Percentiles rank a stretch among this genome's conserved stretches.
These are phyloP conservation scores for Dentipellis fragilis DNA, from an alignment of 768 basidiomycete genomes.

Conservation along the genomic window DNA sequence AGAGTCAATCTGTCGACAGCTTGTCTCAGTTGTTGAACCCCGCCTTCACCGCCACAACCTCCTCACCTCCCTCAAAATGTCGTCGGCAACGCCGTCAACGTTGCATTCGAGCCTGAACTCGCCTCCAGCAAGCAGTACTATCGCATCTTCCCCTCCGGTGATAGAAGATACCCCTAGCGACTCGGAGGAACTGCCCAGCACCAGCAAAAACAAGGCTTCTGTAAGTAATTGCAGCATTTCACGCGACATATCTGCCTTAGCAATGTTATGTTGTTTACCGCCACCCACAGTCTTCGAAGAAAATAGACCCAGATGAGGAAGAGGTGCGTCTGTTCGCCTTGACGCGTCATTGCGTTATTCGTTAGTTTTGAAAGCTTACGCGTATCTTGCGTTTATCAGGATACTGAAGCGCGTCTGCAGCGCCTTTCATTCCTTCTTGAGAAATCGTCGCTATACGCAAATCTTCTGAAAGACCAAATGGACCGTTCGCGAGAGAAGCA, in stretches of 20 bases:
- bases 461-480: conserved; percentile 65
- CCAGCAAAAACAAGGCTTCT: neutral
- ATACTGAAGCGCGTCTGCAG: conserved; percentile 36
- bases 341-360: neutral
- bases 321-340: neutral
- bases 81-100: neutral
- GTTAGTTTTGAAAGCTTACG: neutral
- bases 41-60: neutral
- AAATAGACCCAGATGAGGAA: neutral
- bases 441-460: conserved; percentile 68
- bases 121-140: neutral
- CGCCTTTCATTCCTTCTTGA: conserved; percentile 61
- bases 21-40: neutral
- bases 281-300: neutral
- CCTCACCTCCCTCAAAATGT: neutral
- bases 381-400: conserved; percentile 22
- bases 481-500: conserved; percentile 25
- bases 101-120: neutral
- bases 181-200: neutral
- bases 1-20: neutral
- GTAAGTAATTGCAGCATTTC: neutral
- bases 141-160: conserved; percentile 2
- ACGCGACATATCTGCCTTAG: neutral
- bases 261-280: neutral
- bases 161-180: neutral